Percentiles rank a stretch among this genome's conserved stretches.
Conservation (phyloP, 2,329 filamentous ascomycete species). For the Phaeoacremonium minimum region DNA sequence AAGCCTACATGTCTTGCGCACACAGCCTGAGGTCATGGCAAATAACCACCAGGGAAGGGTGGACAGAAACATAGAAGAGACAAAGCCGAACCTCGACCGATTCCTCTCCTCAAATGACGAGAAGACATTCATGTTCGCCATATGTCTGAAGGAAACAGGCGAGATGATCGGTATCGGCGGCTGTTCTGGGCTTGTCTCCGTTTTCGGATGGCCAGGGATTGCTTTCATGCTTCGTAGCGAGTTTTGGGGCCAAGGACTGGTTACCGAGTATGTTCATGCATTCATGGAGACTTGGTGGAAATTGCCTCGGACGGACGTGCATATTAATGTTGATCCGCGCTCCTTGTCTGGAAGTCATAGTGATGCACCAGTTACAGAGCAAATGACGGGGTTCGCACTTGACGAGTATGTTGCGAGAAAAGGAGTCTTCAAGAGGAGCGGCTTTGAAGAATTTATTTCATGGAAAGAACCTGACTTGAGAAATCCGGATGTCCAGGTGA, state of each 20-base stretch:
- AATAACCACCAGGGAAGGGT: background rate
- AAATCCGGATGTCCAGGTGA: no score
- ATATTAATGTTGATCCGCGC: slow-evolving; percentile 2
- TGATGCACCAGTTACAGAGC: no score
- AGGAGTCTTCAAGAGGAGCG: no score
- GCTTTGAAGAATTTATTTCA: no score
- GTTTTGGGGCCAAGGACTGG: slow-evolving; percentile 5
- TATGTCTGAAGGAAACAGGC: slow-evolving; percentile 5
- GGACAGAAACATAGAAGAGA: background rate
- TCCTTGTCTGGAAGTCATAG: no score
- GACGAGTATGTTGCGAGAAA: no score
- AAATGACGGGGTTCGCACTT: no score
- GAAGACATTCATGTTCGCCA: slow-evolving; percentile 5
- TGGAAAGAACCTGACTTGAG: no score
- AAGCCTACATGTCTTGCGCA: background rate
- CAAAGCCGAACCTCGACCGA: background rate
- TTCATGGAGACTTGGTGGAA: slow-evolving; percentile 3
- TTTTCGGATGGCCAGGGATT: slow-evolving; percentile 6
- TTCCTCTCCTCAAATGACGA: slow-evolving; percentile 6
- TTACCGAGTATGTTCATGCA: slow-evolving; percentile 3
- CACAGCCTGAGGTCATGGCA: background rate
- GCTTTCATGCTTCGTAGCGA: slow-evolving; percentile 5
- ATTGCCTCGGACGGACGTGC: slow-evolving; percentile 1
- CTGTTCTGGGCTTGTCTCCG: background rate
- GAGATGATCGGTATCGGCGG: slow-evolving; percentile 8